phyloP scores from a whole-genome alignment of 257 asterid species.

The Penstemon davidsonii region DNA sequence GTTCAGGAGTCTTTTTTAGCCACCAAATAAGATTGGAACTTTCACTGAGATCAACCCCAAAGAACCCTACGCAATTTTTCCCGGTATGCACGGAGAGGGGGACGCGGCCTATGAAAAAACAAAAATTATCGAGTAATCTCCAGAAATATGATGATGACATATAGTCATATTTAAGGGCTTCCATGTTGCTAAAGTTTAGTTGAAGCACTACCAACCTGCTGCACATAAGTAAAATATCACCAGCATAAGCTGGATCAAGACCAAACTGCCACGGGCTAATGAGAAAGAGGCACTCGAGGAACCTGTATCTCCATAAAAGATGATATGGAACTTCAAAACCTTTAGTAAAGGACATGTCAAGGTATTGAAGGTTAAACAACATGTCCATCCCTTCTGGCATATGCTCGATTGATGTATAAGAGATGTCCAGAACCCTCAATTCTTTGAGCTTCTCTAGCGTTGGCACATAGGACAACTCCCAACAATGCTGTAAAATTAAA shows the following conservation, averaged over 20 bases:
- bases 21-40: conserved; percentile 13
- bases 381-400: no score
- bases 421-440: conserved; percentile 33
- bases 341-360: background rate
- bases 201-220: conserved; percentile 29
- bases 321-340: background rate
- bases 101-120: conserved; percentile 29
- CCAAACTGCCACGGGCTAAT: conserved; percentile 3
- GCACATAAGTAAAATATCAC: conserved; percentile 11
- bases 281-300: conserved; percentile 30
- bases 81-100: conserved; percentile 12
- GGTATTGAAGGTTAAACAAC: no score
- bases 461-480: conserved; percentile 33
- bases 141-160: conserved; percentile 24
- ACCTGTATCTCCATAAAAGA: conserved; percentile 14
- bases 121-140: conserved; percentile 31
- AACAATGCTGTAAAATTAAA: conserved; percentile 36
- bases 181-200: conserved; percentile 25
- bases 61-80: conserved; percentile 27
- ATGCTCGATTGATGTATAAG: background rate
- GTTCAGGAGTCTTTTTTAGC: conserved; percentile 22
- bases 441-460: conserved; percentile 28
- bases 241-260: background rate
- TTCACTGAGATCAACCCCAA: conserved; percentile 15
- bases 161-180: conserved; percentile 25